Evolutionary conservation across 2,329 filamentous ascomycete species (phyloP).

Genomic region (Epicoccum sorghinum): DNA sequence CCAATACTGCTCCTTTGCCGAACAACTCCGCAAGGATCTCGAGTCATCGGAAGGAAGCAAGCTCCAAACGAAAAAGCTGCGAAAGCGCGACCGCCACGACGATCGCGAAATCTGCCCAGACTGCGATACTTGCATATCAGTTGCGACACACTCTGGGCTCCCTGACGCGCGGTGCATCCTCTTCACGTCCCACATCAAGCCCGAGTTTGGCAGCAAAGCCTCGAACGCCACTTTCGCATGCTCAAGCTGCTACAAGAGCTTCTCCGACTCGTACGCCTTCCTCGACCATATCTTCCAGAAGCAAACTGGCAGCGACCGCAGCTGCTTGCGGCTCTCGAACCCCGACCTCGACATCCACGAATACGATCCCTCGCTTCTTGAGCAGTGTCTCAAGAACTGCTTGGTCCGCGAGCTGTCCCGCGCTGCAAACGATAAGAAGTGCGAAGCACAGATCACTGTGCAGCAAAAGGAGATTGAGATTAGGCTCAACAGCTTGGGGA

Average conservation of each 20-base stretch:
- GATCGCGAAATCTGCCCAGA: slow-evolving; percentile 43
- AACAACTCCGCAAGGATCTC: slow-evolving; percentile 36
- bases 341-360: slow-evolving; percentile 24
- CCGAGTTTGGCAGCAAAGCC: slow-evolving; percentile 4
- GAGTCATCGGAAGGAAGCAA: slow-evolving; percentile 22
- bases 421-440: slow-evolving; percentile 16
- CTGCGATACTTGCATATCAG: slow-evolving; percentile 38
- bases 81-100: slow-evolving; percentile 38
- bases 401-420: slow-evolving; percentile 38
- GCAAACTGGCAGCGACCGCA: slow-evolving; percentile 40
- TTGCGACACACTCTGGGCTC: slow-evolving; percentile 41
- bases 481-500: slow-evolving; percentile 6
- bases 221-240: slow-evolving; percentile 39
- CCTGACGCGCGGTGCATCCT: slow-evolving; percentile 39
- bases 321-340: slow-evolving; percentile 35
- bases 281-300: slow-evolving; percentile 45
- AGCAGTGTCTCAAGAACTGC: slow-evolving; percentile 43
- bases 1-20: slow-evolving; percentile 40
- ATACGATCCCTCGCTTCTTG: slow-evolving; percentile 31
- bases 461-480: slow-evolving; percentile 20
- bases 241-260: slow-evolving; percentile 44
- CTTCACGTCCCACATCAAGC: slow-evolving; percentile 35
- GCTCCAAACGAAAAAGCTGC: slow-evolving; percentile 35
- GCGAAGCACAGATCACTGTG: slow-evolving; percentile 23
- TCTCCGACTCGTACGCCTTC: slow-evolving; percentile 44